phyloP scores from a whole-genome alignment of 768 basidiomycete genomes.

The Mycena latifolia region DNA sequence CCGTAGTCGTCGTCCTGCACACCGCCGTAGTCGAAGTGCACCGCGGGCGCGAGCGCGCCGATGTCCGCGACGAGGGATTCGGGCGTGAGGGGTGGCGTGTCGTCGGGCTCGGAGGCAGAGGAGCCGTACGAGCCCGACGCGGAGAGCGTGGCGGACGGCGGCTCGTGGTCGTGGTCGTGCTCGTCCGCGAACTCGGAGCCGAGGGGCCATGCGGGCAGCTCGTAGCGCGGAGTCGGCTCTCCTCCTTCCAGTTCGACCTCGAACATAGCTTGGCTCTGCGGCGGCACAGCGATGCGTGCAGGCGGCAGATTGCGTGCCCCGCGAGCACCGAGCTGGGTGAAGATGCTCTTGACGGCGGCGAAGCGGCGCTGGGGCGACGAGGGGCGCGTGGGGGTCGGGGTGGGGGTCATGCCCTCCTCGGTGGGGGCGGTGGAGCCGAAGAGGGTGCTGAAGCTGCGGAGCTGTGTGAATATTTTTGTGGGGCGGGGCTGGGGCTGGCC shows the following conservation, averaged over 20 bases:
- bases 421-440: background rate
- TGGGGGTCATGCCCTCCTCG: slow-evolving; percentile 29
- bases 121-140: slow-evolving; percentile 26
- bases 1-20: slow-evolving; percentile 28
- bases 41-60: slow-evolving; percentile 14
- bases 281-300: slow-evolving; percentile 19
- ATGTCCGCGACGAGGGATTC: slow-evolving; percentile 30
- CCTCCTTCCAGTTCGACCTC: background rate
- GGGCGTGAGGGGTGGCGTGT: slow-evolving; percentile 37
- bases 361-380: slow-evolving; percentile 37
- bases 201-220: slow-evolving; percentile 20
- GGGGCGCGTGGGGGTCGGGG: slow-evolving; percentile 38
- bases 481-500: background rate
- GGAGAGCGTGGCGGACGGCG: slow-evolving; percentile 7
- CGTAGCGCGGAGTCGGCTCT: slow-evolving; percentile 20
- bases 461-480: slow-evolving; percentile 19
- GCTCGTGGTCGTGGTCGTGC: background rate
- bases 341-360: slow-evolving; percentile 38
- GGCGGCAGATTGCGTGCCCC: slow-evolving; percentile 26
- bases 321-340: slow-evolving; percentile 37
- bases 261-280: background rate
- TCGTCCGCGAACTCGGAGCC: slow-evolving; percentile 17
- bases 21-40: slow-evolving; percentile 5
- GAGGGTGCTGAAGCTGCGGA: slow-evolving; percentile 23
- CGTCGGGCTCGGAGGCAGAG: slow-evolving; percentile 30